Conservation (phyloP, 257 asterid genomes). For the Solanum piurae region DNA sequence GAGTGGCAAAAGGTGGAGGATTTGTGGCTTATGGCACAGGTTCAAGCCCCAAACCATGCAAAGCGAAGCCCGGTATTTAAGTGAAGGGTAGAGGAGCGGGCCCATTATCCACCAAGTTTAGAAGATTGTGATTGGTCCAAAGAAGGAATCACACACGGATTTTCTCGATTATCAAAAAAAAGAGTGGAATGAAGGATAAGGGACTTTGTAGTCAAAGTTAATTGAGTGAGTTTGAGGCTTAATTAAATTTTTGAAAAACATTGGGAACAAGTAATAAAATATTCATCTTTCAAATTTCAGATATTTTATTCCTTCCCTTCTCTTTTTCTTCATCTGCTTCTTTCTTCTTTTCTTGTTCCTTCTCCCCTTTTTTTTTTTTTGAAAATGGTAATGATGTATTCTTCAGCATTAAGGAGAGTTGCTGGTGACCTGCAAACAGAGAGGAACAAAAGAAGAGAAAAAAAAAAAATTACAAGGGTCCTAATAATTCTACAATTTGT, state of each 20-base stretch:
- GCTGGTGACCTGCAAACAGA: too few relatives aligned
- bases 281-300: background rate
- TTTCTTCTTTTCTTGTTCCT: background rate
- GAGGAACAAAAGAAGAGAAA: too few relatives aligned
- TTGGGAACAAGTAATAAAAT: background rate
- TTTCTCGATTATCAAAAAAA: background rate
- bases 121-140: background rate
- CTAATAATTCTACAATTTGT: too few relatives aligned
- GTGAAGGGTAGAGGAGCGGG: background rate
- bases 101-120: background rate
- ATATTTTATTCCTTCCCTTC: background rate
- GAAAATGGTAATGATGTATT: too few relatives aligned
- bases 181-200: background rate
- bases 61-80: background rate
- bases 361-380: background rate
- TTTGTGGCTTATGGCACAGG: background rate
- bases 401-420: too few relatives aligned
- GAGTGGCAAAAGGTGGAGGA: background rate
- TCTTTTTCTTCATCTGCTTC: background rate
- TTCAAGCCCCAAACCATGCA: background rate
- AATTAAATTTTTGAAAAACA: background rate
- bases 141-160: background rate
- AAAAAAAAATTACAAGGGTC: too few relatives aligned
- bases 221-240: background rate
- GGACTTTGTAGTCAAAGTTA: background rate